phyloP scores from a whole-genome alignment of 139 green algal genomes.

The Pleodorina starrii region DNA sequence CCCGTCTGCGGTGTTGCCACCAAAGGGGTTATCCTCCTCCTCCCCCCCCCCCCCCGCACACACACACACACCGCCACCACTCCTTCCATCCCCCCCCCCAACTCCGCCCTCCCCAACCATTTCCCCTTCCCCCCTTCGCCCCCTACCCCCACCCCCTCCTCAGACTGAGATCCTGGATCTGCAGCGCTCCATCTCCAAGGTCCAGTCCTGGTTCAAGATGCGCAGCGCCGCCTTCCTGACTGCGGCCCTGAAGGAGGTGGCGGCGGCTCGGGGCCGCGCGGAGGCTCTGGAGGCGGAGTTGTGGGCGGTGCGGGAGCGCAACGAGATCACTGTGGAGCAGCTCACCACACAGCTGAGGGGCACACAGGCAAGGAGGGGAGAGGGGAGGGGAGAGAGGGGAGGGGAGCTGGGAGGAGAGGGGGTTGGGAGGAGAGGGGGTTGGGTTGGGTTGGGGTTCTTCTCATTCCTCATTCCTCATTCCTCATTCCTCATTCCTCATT shows the following conservation, averaged over 20 bases:
- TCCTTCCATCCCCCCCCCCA: not conserved
- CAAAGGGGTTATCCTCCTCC: no score
- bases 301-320: slow-evolving; percentile 54
- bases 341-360: slow-evolving; percentile 31
- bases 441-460: no score
- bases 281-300: slow-evolving; percentile 47
- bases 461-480: not conserved
- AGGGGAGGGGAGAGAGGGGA: not conserved
- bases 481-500: not conserved
- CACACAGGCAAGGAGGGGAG: slow-evolving; percentile 38
- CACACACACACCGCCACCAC: not conserved
- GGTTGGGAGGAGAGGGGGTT: not conserved
- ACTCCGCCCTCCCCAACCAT: not conserved
- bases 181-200: slow-evolving; percentile 57
- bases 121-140: not conserved
- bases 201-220: slow-evolving; percentile 61
- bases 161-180: slow-evolving; percentile 56
- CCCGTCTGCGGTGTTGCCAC: no score
- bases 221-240: slow-evolving; percentile 48
- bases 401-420: not conserved
- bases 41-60: no score
- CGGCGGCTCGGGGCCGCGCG: not conserved
- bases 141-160: not conserved
- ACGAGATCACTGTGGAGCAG: slow-evolving; percentile 41
- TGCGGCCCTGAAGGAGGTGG: slow-evolving; percentile 52